These are phyloP conservation scores for Ocimum tenuiflorum DNA, from an alignment of 257 asterid genomes.

Conservation along the genomic window DNA sequence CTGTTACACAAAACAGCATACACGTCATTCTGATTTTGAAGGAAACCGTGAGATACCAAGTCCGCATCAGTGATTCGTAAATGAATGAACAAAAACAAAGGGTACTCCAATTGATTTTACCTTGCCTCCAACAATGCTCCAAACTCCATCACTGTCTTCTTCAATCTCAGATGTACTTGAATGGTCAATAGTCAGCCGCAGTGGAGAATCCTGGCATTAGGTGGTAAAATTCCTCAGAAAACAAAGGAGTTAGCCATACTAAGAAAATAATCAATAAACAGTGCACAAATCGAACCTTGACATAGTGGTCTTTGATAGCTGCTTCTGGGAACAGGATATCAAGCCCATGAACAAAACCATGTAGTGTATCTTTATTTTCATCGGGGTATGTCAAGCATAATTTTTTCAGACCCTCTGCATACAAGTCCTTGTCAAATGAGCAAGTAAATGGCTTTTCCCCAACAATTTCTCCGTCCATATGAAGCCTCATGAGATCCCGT, in stretches of 20 bases:
- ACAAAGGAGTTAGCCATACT: neutral
- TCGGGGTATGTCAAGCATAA: conserved; percentile 37
- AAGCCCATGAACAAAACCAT: conserved; percentile 48
- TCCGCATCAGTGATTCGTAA: neutral
- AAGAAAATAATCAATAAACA: neutral
- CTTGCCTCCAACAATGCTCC: conserved; percentile 96
- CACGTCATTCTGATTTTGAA: neutral
- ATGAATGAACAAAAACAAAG: neutral
- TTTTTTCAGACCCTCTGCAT: conserved; percentile 31
- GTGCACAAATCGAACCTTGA: conserved; percentile 36
- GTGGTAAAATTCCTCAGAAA: conserved; percentile 14
- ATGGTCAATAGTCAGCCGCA: conserved; percentile 52
- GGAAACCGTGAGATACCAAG: neutral
- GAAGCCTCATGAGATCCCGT: conserved; percentile 42
- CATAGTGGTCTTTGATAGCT: conserved; percentile 35
- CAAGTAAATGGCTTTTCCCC: conserved; percentile 52
- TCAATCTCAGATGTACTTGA: conserved; percentile 66
- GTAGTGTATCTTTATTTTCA: conserved; percentile 36
- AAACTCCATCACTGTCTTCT: conserved; percentile 75
- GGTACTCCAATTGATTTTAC: conserved; percentile 27
- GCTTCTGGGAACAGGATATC: conserved; percentile 35
- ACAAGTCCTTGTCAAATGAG: conserved; percentile 25
- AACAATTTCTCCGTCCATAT: conserved; percentile 56
- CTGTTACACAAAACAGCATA: neutral
- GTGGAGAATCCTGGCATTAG: conserved; percentile 59